Base-by-base conservation (phyloP, 2,329 filamentous ascomycete genomes). In the Didymella keratinophila region DNA sequence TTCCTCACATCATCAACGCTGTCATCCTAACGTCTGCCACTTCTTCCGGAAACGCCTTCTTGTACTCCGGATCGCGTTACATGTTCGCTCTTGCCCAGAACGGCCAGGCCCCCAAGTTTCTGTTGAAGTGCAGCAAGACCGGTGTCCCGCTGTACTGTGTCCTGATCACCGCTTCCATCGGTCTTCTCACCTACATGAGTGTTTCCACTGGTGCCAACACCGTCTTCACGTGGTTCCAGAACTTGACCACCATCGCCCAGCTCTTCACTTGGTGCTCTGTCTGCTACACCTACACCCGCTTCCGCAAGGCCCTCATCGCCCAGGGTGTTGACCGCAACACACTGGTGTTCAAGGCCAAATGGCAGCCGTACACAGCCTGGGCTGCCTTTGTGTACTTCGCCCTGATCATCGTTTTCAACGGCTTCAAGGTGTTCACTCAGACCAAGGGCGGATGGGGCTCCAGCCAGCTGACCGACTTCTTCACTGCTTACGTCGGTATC, bases 1-100 rank as follows among this genome's bases (percentile, higher is more conserved):
- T 93, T 4, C 88, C 89, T 0, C 87, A 86, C 6, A 84, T 93
- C 53, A 87, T 93, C 76, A 94, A 94, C 72, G 90, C 89, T 34
- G 82, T 93, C 25, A 88, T 93, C 65, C 82, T 93, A 64, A 90
- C 87, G 0, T 89, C 88, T 0, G 89, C 88, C 0, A 88, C 86
- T 77, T 91, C 89, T 0, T 83, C 89, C 0, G 87, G 85, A 0
- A 92, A 92, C 65, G 86, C 89, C 64, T 86, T 84, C 68, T 79
- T 93, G 51, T 82, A 83, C 67, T 79, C 80, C 2, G 82, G 80
- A 11, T 84, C 82, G 7, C 80, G 84, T 60, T 81, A 81, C 55
- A 77, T 86, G 10, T 84, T 83, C 62, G 77, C 74, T 58, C 69
- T 81, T 39, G 79, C 80, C 2, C 79, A 83, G 64, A 82, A 83